These are phyloP conservation scores for Aspergillus pseudotamarii DNA, from an alignment of 2,329 filamentous ascomycete species.

Conservation along the genomic window DNA sequence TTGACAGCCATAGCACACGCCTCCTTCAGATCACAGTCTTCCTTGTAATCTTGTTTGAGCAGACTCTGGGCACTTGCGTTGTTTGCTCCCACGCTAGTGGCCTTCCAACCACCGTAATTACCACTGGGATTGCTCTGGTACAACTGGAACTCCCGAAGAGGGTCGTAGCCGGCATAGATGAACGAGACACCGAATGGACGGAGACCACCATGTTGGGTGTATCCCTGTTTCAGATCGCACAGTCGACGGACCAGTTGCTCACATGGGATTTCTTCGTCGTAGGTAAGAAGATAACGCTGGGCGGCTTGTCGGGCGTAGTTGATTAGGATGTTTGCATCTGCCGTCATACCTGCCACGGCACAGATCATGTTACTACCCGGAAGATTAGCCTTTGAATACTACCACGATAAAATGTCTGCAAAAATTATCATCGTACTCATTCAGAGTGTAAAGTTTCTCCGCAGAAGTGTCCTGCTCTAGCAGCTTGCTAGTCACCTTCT, in stretches of 20 bases:
- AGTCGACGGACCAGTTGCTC: slow-evolving; percentile 95
- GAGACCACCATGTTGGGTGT: slow-evolving; percentile 98
- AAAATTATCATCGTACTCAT: slow-evolving; percentile 71
- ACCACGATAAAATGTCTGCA: neutral
- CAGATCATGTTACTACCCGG: slow-evolving; percentile 94
- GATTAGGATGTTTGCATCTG: slow-evolving; percentile 99
- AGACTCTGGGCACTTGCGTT: slow-evolving; percentile 96
- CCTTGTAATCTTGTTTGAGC: slow-evolving; percentile 99
- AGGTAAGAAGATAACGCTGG: slow-evolving; percentile 96
- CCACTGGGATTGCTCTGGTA: slow-evolving; percentile 99
- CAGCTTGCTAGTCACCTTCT: slow-evolving; percentile 98
- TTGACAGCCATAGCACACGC: slow-evolving; percentile 97
- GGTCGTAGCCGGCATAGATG: slow-evolving; percentile 98
- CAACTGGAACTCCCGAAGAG: slow-evolving; percentile 93
- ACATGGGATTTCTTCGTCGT: slow-evolving; percentile 99
- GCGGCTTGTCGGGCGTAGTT: slow-evolving; percentile 98
- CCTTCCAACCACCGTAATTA: slow-evolving; percentile 99
- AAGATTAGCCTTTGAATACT: slow-evolving; percentile 18
- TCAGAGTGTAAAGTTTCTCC: slow-evolving; percentile 99
- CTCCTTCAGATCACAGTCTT: slow-evolving; percentile 94
- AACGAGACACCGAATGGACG: slow-evolving; percentile 98
- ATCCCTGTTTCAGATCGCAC: slow-evolving; percentile 98
- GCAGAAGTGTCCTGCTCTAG: slow-evolving; percentile 99
- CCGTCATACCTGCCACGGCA: slow-evolving; percentile 97
- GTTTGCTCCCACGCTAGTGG: slow-evolving; percentile 95